phyloP scores from a whole-genome alignment of 768 basidiomycete genomes.

The Lactifluus pinguis region DNA sequence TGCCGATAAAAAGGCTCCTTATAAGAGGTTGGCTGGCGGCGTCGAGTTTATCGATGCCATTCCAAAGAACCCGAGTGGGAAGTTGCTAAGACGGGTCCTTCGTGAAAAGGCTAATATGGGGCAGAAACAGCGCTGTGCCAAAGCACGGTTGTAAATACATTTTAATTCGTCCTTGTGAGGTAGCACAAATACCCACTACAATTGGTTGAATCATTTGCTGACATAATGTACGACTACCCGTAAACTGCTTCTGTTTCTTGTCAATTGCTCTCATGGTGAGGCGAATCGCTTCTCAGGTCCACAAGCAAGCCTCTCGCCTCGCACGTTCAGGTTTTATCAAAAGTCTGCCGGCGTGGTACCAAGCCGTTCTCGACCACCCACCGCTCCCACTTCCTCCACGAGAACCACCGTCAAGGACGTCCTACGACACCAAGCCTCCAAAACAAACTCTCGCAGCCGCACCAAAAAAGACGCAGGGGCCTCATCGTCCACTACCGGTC shows the following conservation, averaged over 20 bases:
- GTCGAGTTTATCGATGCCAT: conserved; percentile 30
- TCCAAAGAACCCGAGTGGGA: conserved; percentile 28
- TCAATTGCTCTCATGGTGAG: conserved; percentile 48
- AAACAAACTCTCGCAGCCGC: conserved; percentile 3
- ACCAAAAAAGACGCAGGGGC: conserved; percentile 3
- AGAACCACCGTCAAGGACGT: conserved; percentile 48
- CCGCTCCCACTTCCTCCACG: conserved; percentile 79
- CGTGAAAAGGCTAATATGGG: conserved; percentile 21
- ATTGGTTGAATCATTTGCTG: neutral
- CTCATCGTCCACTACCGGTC: conserved; percentile 43
- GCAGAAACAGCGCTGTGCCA: neutral
- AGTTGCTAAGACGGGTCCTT: conserved; percentile 24
- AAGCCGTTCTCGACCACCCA: conserved; percentile 80
- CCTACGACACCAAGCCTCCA: conserved; percentile 36
- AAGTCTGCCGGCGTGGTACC: conserved; percentile 71
- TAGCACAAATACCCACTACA: too few species aligned
- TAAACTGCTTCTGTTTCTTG: too few species aligned
- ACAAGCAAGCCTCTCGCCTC: conserved; percentile 77
- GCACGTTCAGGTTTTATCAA: conserved; percentile 55
- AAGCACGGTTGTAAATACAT: conserved; percentile 1
- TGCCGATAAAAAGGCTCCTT: conserved; percentile 26
- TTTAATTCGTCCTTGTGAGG: too few species aligned
- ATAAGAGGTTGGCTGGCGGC: conserved; percentile 32
- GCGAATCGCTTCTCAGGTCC: conserved; percentile 79
- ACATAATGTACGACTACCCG: neutral